phyloP scores from a whole-genome alignment of 2,329 filamentous ascomycete species.

The Tolypocladium inflatum region DNA sequence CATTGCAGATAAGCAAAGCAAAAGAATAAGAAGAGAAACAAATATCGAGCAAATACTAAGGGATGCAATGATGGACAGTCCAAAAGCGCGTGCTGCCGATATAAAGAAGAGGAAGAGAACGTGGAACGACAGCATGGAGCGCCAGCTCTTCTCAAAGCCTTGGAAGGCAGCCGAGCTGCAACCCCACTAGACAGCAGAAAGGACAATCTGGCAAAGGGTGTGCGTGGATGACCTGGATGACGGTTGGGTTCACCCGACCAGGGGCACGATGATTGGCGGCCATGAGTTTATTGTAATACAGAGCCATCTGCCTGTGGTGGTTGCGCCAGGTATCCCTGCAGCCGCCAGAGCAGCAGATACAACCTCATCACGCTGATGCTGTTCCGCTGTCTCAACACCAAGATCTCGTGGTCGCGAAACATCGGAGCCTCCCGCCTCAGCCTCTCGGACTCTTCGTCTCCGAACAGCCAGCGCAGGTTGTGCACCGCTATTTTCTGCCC shows the following conservation, averaged over 20 bases:
- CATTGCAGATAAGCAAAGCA: too few relatives aligned
- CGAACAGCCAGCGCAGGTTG: slow-evolving; percentile 41
- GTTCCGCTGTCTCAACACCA: slow-evolving; percentile 31
- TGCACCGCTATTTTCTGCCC: slow-evolving; percentile 38
- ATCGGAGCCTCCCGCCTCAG: slow-evolving; percentile 24
- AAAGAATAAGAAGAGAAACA: too few relatives aligned
- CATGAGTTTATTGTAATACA: not conserved
- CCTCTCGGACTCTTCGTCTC: slow-evolving; percentile 30
- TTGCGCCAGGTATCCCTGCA: slow-evolving; percentile 42
- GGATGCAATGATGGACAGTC: too few relatives aligned
- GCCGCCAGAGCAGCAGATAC: slow-evolving; percentile 45
- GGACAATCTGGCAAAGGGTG: too few relatives aligned
- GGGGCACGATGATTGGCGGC: not conserved
- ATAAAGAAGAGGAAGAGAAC: too few relatives aligned
- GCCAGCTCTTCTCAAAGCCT: too few relatives aligned
- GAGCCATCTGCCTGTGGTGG: not conserved
- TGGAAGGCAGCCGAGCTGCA: too few relatives aligned
- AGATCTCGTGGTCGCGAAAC: slow-evolving; percentile 27
- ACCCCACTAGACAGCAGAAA: too few relatives aligned
- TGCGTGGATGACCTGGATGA: too few relatives aligned
- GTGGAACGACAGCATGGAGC: too few relatives aligned
- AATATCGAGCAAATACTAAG: too few relatives aligned
- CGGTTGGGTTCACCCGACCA: not conserved
- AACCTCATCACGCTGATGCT: slow-evolving; percentile 29
- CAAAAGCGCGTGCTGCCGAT: too few relatives aligned